phyloP scores from a whole-genome alignment of 495 filamentous ascomycete species.

The Niebla homalea region DNA sequence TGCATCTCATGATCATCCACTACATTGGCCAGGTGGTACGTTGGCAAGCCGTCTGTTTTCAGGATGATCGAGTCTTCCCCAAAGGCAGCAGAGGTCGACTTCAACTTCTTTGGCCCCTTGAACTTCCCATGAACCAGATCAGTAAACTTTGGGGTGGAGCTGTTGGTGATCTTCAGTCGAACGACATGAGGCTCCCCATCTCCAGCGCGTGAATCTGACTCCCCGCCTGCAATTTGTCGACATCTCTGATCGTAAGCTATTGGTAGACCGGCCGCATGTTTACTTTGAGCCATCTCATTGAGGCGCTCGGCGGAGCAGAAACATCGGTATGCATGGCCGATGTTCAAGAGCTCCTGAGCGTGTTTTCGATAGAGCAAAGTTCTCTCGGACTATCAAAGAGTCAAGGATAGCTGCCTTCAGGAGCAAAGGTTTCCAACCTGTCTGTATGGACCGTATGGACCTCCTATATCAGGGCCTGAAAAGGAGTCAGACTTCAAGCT shows the following conservation, averaged over 20 bases:
- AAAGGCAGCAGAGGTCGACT: constrained; percentile 14
- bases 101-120: constrained; percentile 1
- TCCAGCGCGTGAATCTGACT: constrained; percentile 54
- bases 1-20: constrained; percentile 90
- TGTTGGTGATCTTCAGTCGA: constrained; percentile 50
- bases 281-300: constrained; percentile 44
- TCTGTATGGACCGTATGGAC: constrained; percentile 73
- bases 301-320: constrained; percentile 73
- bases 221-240: constrained; percentile 43
- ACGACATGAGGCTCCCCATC: constrained; percentile 64
- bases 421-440: constrained; percentile 38
- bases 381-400: constrained; percentile 55
- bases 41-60: constrained; percentile 83
- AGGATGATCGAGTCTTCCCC: constrained; percentile 73
- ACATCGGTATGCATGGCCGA: constrained; percentile 76
- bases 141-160: constrained; percentile 39
- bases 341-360: constrained; percentile 52
- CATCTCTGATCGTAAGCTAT: constrained; percentile 72
- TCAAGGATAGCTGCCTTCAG: constrained; percentile 10
- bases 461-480: constrained; percentile 63
- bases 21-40: constrained; percentile 94
- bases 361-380: constrained; percentile 59
- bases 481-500: constrained; percentile 7
- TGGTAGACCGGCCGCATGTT: constrained; percentile 43
- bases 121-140: constrained; percentile 62